Evolutionary conservation across 208 protist genomes (phyloP), one percentile per base, ranked within the genome.

Genomic region (Wallacemonas collosoma): DNA sequence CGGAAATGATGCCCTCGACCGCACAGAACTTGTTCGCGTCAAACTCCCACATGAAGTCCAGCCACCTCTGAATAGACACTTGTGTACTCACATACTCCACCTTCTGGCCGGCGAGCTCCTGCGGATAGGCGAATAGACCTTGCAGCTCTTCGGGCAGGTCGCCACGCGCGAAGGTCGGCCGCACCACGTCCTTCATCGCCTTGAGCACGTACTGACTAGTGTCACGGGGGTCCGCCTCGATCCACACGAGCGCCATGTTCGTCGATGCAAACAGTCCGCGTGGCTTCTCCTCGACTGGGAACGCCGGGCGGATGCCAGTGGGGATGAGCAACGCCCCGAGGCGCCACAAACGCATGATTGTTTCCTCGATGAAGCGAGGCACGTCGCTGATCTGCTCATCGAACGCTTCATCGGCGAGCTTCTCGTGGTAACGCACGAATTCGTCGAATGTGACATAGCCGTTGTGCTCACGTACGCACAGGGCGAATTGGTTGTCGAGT

Each of bases 1-100:
- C 83, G 12, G 87, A 90, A 66, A 96, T 74, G 58, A 92, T 84
- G 44, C 88, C 88, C 60, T 79, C 68, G 5, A 94, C 74, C n/a
- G 71, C 89, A 54, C 82, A 85, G 68, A 86, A 86, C 53, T 83
- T 73, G 54, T 83, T 85, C 15, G 89, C 85, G 12, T 73, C 84
- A 78, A 94, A 92, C 72, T 91, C 85, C 91, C 91, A 96, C 9
- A 89, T 82, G 75, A 96, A 90, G 74, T 94, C 87, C 14, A 91
- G 76, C 83, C 85, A 94, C 45, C 81, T 81, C 75, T 92, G 80
- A 43, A 89, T 57, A 1, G 91, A 79, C 15, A 94, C 81, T 61
- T 88, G 85, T 62, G 83, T 55, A 38, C 68, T 17, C 1, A 90
- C 72, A 50, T 91, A 88, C 56, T 88, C 65, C 35, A 96, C 64